Base-by-base conservation (phyloP, 1,284 basidiomycete species). In the Lignosus rhinocerotis region DNA sequence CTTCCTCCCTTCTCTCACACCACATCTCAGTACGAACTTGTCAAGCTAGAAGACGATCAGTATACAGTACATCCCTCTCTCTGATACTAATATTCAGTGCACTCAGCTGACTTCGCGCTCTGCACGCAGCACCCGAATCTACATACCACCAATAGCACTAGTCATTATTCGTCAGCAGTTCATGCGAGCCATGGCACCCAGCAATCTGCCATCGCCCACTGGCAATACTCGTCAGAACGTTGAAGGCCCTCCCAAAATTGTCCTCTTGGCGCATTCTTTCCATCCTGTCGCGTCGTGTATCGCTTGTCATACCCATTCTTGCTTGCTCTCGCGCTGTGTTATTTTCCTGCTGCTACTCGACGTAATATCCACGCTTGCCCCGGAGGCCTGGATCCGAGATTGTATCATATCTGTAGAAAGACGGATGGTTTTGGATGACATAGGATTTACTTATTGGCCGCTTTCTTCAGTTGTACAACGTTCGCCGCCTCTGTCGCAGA, bases 211-310 rank as follows among this genome's bases (percentile, higher is more conserved):
- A 53, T 87, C 71, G 79, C 82, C 66, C 80, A 72, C 53, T 89
- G 87, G 87, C 82, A 84, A 63, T 87, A 87, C 60, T 83, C 83
- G 50, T 80, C 85, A 34, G 86, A 86, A 67, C 81, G 86, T 17
- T 63, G 62, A 63, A 33, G 21, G 12, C 31, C 21, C 38, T 19
- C 21, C 14, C n/a, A 51, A 42, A 39, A 50, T 38, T 9, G 21
- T 32, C 25, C 17, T 42, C 55, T 47, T 33, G 16, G 16, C 19
- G 19, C 6, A 8, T 14, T 14, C 34, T 9, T 9, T n/a, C 34
- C 25, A 19, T 6, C n/a, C 41, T 42, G 11, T 11, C 38, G 38
- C 50, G n/a, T 25, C 19, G 19, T 45, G 43, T 53, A 53, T 47
- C 33, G 31, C 33, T 32, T 42, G 33, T 34, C 51, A 53, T 53